A percentile compares a stretch with the other conserved stretches of the same genome.
These are phyloP conservation scores for Malus hybrid DNA, from an alignment of 331 rosid genomes.

Conservation along the genomic window DNA sequence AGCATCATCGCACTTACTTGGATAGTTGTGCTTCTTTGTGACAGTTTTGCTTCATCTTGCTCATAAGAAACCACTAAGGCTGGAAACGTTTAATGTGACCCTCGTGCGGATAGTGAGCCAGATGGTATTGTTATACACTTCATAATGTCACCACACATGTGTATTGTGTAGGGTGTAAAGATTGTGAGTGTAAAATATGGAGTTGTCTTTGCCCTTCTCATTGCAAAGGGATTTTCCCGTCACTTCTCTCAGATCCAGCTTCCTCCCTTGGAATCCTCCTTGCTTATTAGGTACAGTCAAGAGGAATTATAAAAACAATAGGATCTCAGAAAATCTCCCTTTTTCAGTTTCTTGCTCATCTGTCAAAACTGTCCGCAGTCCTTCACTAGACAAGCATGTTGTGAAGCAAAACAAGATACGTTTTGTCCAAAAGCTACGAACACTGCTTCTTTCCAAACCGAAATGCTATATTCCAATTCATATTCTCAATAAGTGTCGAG, in stretches of 20 bases:
- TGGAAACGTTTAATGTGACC: not conserved
- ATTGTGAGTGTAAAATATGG: conserved; percentile 23
- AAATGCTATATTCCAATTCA: conserved; percentile 70
- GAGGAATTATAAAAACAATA: conserved; percentile 11
- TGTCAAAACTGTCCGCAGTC: conserved; percentile 64
- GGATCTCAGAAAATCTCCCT: not conserved
- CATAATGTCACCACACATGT: not conserved
- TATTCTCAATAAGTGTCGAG: conserved; percentile 67
- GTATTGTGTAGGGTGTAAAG: not conserved
- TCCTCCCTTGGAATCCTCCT: conserved; percentile 26
- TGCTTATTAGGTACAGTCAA: conserved; percentile 14
- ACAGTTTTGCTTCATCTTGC: not conserved
- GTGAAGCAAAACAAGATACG: conserved; percentile 56
- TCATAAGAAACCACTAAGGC: not conserved
- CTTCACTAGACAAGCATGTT: conserved; percentile 59
- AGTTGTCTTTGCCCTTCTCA: conserved; percentile 33
- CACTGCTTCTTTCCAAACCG: conserved; percentile 80
- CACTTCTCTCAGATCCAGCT: conserved; percentile 29
- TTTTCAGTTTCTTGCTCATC: conserved; percentile 50
- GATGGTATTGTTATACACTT: not conserved
- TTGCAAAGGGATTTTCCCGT: conserved; percentile 21
- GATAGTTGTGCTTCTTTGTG: not conserved
- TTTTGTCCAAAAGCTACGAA: conserved; percentile 76
- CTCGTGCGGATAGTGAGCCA: not conserved
- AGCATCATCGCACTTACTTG: not conserved